These are phyloP conservation scores for Grigorovia yakushimaensis DNA, from an alignment of 805 yeast species.

Conservation along the genomic window DNA sequence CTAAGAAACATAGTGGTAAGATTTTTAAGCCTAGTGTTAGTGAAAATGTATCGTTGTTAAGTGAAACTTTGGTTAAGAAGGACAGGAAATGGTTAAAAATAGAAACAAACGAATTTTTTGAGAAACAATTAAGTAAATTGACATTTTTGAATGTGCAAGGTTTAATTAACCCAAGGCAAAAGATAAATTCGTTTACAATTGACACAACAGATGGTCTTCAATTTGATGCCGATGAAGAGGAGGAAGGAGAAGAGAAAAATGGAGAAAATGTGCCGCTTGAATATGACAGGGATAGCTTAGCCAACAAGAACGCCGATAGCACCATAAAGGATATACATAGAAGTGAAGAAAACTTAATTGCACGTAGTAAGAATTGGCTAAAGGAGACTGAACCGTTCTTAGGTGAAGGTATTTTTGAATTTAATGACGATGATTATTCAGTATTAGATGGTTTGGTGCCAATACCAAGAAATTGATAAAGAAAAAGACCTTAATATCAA, in stretches of 20 bases:
- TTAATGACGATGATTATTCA: constrained; percentile 5
- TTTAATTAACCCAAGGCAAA: not conserved
- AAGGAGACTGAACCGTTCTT: not conserved
- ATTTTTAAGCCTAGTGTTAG: not conserved
- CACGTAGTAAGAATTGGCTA: not conserved
- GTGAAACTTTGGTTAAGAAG: constrained; percentile 8
- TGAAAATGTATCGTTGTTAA: not conserved
- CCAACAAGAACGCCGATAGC: no score
- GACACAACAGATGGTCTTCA: constrained; percentile 3
- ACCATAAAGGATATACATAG: not conserved
- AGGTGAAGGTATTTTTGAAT: not conserved
- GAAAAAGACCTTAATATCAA: no score
- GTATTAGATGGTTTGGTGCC: constrained; percentile 13
- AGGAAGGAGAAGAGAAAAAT: not conserved
- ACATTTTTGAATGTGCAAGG: constrained; percentile 7
- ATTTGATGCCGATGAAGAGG: constrained; percentile 9
- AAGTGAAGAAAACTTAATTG: not conserved
- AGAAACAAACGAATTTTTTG: constrained; percentile 4
- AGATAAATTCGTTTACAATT: not conserved
- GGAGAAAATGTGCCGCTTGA: no score
- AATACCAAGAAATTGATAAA: constrained; percentile 6
- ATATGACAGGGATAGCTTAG: no score
- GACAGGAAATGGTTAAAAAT: constrained; percentile 11
- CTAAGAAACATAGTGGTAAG: constrained; percentile 2
- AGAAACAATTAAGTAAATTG: constrained; percentile 11